Evolutionary conservation across 1,139 yeast genomes (phyloP), one percentile per base, ranked within the genome.

Genomic region (Wickerhamomyces sp.): DNA sequence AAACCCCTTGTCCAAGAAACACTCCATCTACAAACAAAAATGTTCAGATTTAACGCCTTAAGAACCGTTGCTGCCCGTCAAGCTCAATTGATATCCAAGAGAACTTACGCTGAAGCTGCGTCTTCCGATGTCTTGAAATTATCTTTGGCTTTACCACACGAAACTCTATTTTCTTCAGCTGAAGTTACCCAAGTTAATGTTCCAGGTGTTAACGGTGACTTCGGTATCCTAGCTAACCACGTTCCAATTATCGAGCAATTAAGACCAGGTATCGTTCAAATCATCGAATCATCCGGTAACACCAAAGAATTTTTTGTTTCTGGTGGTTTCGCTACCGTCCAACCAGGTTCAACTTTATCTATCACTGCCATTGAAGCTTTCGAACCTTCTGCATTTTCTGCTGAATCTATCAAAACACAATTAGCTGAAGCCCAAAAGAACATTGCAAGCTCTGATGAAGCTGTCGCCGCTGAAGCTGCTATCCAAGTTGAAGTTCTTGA

Each of bases 191-290:
- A 92, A 74, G 98, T 94, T 55, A 92, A 92, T 73, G 76, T 92
- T 58, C 98, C 99, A 60, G 92, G 96, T 49, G 77, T 86, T 60
- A 83, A 95, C 54, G 99, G 99, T 65, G 95, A 87, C 64, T 80
- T 92, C 68, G 99, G 99, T 86, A 80, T 92, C 54, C 75, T 92
- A 63, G 97, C 98, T 59, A 84, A 88, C 74, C 99, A 92, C 78
- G 96, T 92, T 62, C 98, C 99, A 60, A 82, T 87, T 61, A 90
- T 92, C 52, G 97, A 94, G 72, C 96, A 94, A 76, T 81, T 92
- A 65, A 81, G 84, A 64, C 96, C 98, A 57, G 99, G 99, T 67
- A 77, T 94, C 49, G 85, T 92, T 57, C 97, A 90, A 69, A 80
- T 92, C 61, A 81, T 88, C 55, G 89, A 87, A 65, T 75, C 81